Percentiles rank a stretch among this genome's conserved stretches.
Conservation (phyloP, 1,284 basidiomycete genomes). For the Ustilago curta region DNA sequence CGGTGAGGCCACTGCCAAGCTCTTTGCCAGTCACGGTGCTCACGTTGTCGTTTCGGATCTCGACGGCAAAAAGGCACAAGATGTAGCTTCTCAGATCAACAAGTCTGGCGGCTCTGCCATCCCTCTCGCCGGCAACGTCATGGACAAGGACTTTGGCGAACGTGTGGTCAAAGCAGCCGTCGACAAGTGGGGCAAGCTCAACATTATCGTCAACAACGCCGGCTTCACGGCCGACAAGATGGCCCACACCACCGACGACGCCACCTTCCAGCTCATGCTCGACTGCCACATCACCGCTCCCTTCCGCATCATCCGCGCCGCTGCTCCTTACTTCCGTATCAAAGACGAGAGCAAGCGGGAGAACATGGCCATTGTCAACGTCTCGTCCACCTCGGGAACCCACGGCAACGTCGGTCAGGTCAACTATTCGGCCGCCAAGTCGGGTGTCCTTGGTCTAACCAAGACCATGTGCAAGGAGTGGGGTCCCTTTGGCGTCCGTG, state of each 20-base stretch:
- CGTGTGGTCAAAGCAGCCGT: conserved; percentile 81
- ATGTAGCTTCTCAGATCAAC: conserved; percentile 73
- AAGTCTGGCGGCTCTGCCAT: conserved; percentile 77
- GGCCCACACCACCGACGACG: conserved; percentile 86
- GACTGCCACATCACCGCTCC: conserved; percentile 75
- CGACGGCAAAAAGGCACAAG: conserved; percentile 71
- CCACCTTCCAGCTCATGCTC: conserved; percentile 82
- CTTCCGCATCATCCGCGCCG: conserved; percentile 84
- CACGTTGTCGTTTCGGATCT: conserved; percentile 81
- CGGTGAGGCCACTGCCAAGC: conserved; percentile 74
- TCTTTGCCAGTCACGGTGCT: conserved; percentile 86
- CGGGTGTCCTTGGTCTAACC: conserved; percentile 74
- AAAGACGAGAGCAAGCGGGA: conserved; percentile 75
- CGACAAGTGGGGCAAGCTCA: conserved; percentile 67
- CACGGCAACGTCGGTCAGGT: conserved; percentile 77
- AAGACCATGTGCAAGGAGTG: conserved; percentile 90
- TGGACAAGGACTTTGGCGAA: conserved; percentile 78
- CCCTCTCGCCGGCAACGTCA: conserved; percentile 58
- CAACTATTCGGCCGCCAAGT: conserved; percentile 75
- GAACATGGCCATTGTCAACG: conserved; percentile 73
- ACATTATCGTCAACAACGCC: conserved; percentile 81
- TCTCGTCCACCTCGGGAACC: conserved; percentile 54
- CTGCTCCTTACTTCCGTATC: conserved; percentile 84
- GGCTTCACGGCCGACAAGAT: conserved; percentile 88
- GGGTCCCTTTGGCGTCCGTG: conserved; percentile 80